Percentiles rank a stretch among this genome's conserved stretches.
phyloP scores from a whole-genome alignment of 108 stramenopile species.

The Skeletonema costatum region DNA sequence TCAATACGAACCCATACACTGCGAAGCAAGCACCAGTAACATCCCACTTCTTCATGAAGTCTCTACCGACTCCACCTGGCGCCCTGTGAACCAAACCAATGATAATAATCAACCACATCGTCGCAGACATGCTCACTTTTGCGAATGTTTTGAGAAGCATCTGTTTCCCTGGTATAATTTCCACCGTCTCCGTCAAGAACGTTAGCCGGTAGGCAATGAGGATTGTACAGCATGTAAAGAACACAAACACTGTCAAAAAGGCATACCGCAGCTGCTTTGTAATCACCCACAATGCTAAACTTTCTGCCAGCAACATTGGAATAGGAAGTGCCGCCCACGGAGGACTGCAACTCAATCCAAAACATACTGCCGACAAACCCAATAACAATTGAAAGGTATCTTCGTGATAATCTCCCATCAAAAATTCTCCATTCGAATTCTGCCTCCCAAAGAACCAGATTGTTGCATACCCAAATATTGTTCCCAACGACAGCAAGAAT shows the following conservation, averaged over 20 bases:
- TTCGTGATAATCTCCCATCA: conserved; percentile 85
- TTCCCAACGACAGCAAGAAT: conserved; percentile 58
- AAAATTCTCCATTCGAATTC: conserved; percentile 47
- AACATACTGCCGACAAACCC: conserved; percentile 49
- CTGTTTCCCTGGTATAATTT: conserved; percentile 45
- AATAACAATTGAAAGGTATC: conserved; percentile 74
- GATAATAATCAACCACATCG: conserved; percentile 54
- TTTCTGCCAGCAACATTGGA: conserved; percentile 69
- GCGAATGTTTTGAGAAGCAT: conserved; percentile 62
- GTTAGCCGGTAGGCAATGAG: conserved; percentile 75
- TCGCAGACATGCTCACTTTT: conserved; percentile 41
- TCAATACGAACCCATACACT: conserved; percentile 49
- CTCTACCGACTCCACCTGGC: conserved; percentile 54
- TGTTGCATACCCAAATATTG: conserved; percentile 46
- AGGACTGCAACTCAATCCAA: conserved; percentile 71
- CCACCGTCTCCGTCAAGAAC: conserved; percentile 50
- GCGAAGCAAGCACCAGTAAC: conserved; percentile 55
- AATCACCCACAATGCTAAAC: conserved; percentile 66
- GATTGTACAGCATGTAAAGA: conserved; percentile 61
- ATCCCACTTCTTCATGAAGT: conserved; percentile 60
- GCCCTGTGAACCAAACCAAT: conserved; percentile 68
- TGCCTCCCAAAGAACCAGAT: conserved; percentile 68
- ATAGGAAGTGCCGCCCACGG: conserved; percentile 79
- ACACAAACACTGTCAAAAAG: conserved; percentile 68
- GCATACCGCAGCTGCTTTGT: conserved; percentile 76